Evolutionary conservation across 192 early-diverging fungal species (phyloP).

Genomic region (Powellomyces hirtus): DNA sequence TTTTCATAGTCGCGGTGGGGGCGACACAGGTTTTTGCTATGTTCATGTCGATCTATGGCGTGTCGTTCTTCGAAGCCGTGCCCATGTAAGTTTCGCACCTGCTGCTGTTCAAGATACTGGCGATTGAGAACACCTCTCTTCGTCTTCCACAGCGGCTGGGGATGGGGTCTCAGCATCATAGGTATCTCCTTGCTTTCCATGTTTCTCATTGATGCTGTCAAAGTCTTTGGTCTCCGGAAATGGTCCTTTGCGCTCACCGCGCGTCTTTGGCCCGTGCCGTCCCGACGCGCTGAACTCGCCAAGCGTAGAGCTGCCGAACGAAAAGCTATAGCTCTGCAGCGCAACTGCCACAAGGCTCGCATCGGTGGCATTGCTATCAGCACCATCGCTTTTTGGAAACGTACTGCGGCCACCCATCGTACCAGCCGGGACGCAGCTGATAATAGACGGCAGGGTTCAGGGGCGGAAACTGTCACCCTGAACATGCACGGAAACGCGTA

Average conservation of each 20-base stretch:
- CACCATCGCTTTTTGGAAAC: no score
- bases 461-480: no score
- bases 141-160: constrained; percentile 49
- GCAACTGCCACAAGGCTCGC: constrained; percentile 29
- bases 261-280: constrained; percentile 75
- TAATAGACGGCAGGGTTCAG: no score
- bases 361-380: no score
- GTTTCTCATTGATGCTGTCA: constrained; percentile 84
- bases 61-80: constrained; percentile 29
- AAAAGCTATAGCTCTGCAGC: no score
- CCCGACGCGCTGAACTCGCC: not conserved
- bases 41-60: constrained; percentile 81
- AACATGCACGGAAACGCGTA: no score
- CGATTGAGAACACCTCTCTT: constrained; percentile 24
- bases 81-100: constrained; percentile 29
- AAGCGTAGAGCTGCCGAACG: not conserved
- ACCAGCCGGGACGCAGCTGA: no score
- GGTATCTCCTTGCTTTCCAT: constrained; percentile 76
- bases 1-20: constrained; percentile 77
- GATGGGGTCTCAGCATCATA: constrained; percentile 67
- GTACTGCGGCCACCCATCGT: no score
- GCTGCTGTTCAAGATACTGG: not conserved
- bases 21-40: constrained; percentile 91
- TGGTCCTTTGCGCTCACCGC: constrained; percentile 94
- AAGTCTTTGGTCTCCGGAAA: constrained; percentile 76